A percentile compares a stretch with the other conserved stretches of the same genome.
Conservation (phyloP, 176 grass and related monocot genomes). For the Dactylis glomerata region DNA sequence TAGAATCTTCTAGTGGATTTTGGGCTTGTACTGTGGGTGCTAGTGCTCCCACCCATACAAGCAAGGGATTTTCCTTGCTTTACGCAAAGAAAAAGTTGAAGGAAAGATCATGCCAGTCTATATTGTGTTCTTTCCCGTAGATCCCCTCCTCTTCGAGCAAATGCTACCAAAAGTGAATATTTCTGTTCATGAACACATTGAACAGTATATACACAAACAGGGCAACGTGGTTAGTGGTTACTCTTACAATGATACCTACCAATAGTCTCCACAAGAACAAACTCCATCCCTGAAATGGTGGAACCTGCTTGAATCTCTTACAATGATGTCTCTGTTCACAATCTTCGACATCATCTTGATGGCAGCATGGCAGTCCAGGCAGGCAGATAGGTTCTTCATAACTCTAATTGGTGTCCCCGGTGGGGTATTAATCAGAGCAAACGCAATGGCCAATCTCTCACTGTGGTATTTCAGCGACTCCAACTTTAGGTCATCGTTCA, state of each 20-base stretch:
- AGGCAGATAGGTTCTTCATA: constrained; percentile 71
- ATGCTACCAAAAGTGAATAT: background rate
- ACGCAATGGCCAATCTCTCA: constrained; percentile 70
- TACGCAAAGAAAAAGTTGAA: background rate
- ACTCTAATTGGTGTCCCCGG: constrained; percentile 51
- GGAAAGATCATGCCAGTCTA: background rate
- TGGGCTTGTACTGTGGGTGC: background rate
- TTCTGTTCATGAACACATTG: background rate
- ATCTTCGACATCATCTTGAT: constrained; percentile 73
- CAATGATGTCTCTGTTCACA: constrained; percentile 60
- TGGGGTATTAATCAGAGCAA: constrained; percentile 64
- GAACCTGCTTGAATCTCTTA: constrained; percentile 69
- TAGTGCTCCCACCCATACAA: background rate
- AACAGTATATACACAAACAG: background rate
- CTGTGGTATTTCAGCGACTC: constrained; percentile 80
- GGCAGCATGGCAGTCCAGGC: constrained; percentile 56
- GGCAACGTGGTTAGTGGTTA: background rate
- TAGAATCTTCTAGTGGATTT: background rate
- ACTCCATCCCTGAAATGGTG: constrained; percentile 74
- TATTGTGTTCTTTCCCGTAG: background rate
- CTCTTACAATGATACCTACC: no score
- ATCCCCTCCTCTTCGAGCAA: background rate
- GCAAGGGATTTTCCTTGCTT: background rate
- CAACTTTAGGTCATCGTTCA: constrained; percentile 63
- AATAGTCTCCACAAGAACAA: constrained; percentile 80